Percentiles rank a stretch among this genome's conserved stretches.
These are phyloP conservation scores for Trichoderma pleuroti DNA, from an alignment of 2,329 filamentous ascomycete genomes.

Conservation along the genomic window DNA sequence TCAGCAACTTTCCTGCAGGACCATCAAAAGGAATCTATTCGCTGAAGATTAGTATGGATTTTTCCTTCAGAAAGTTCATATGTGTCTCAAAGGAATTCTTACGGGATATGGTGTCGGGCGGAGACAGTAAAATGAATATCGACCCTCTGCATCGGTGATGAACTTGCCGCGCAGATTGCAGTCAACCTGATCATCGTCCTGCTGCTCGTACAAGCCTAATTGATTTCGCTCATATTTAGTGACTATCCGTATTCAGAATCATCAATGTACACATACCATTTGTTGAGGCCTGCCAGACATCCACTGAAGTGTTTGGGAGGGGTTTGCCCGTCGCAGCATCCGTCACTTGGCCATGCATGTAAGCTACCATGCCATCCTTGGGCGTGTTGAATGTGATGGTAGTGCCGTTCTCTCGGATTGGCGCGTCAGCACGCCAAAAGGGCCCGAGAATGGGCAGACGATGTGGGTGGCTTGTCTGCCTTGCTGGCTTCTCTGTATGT, in stretches of 20 bases:
- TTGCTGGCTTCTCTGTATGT: conserved; percentile 58
- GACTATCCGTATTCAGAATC: neutral
- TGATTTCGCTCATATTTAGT: neutral
- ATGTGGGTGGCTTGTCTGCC: conserved; percentile 51
- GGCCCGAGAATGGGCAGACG: conserved; percentile 77
- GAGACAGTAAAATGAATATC: conserved; percentile 60
- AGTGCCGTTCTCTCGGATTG: conserved; percentile 64
- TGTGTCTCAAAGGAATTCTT: conserved; percentile 11
- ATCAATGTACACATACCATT: conserved; percentile 47
- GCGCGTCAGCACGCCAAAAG: conserved; percentile 75
- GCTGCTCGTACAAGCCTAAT: conserved; percentile 61
- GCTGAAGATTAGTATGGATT: neutral
- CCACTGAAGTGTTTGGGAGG: conserved; percentile 62
- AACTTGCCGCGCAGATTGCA: conserved; percentile 74
- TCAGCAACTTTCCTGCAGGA: conserved; percentile 50
- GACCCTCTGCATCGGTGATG: conserved; percentile 60
- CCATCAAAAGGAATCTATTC: conserved; percentile 44
- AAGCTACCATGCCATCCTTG: conserved; percentile 49
- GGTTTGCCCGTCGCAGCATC: conserved; percentile 59
- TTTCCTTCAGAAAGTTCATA: neutral
- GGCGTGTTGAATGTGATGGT: conserved; percentile 58
- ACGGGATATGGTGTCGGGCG: conserved; percentile 56
- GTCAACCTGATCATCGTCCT: conserved; percentile 66
- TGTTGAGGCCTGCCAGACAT: conserved; percentile 77
- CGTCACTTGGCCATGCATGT: conserved; percentile 61